Percentiles rank a stretch among this genome's conserved stretches.
Conservation (phyloP, 768 basidiomycete species). For the Stropharia rugosoannulata region DNA sequence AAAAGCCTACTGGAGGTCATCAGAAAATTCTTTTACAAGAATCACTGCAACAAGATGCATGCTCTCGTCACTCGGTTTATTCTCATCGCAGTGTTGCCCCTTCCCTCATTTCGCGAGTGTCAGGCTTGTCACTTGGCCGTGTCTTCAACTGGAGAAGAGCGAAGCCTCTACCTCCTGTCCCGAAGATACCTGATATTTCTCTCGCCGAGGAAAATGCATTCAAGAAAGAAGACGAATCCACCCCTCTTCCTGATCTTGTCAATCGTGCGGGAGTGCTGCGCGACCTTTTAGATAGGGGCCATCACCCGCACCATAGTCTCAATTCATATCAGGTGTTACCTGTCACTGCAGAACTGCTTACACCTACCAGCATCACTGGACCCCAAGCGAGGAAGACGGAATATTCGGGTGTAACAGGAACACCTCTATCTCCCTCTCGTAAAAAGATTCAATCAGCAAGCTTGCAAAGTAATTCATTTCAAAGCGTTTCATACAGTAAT, state of each 20-base stretch:
- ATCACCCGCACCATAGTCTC: conserved; percentile 49
- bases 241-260: conserved; percentile 50
- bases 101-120: conserved; percentile 51
- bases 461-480: not conserved
- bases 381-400: conserved; percentile 6
- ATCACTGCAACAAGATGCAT: conserved; percentile 10
- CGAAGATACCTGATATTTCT: conserved; percentile 46
- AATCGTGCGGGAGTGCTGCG: conserved; percentile 48
- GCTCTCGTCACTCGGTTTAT: conserved; percentile 37
- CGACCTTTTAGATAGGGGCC: conserved; percentile 51
- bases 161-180: conserved; percentile 63
- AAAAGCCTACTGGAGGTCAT: conserved; percentile 12
- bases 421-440: conserved; percentile 2
- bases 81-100: conserved; percentile 48
- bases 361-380: conserved; percentile 10
- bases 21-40: conserved; percentile 11
- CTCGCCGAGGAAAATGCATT: conserved; percentile 40
- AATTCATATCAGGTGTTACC: conserved; percentile 21
- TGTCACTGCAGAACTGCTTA: not conserved
- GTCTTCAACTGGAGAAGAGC: conserved; percentile 40
- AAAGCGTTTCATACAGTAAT: not conserved
- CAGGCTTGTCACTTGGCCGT: conserved; percentile 36
- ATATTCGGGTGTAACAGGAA: conserved; percentile 2
- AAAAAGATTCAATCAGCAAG: not conserved
- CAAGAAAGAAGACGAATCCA: conserved; percentile 42